Base-by-base conservation (phyloP, 306 rosid species). In the Cucurbita maxima region DNA sequence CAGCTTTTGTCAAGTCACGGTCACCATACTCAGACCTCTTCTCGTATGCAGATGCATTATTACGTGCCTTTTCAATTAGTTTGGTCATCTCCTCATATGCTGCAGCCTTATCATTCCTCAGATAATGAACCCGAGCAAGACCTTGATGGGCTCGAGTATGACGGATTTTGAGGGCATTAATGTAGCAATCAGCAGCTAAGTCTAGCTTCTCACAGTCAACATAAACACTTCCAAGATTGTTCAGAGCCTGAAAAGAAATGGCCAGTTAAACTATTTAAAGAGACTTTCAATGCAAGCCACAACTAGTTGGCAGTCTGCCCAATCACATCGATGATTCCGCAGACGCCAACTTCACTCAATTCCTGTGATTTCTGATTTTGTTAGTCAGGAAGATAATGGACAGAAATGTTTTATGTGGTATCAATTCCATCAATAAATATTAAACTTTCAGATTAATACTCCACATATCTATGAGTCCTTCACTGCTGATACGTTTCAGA, bases 91-190 rank as follows among this genome's bases (percentile, higher is more conserved):
- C 97, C 56, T 85, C 88, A 57, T 86, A 92, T 3, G 97, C 97
- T 57, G 88, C 87, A 67, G 79, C 51, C 82, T 84, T 92, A 8
- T 86, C 82, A 48, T 88, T 84, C 78, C 80, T 83, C 0, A 89
- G 87, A 84, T 51, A 89, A 85, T 86, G 88, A 79, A 92, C 97
- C 83, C 96, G 94, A 47, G 97, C 97, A 74, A 92, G 96, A 54
- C 96, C 97, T 80, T 92, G 96, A 81, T 92, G 96, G 5, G 97
- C 97, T 62, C 97, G 95, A 36, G 96, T 86, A 78, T 92, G 97
- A 79, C 84, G 88, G 79, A 92, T 88, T 57, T 89, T 82, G 22
- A 92, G 96, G 82, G 97, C 97, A 82, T 84, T 89, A 44, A 81
- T 85, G 80, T 92, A 92, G 84, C 96, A 92, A 79, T 89, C 95